Conservation (phyloP, 179 eudicot species). For the Camellia oleifera region DNA sequence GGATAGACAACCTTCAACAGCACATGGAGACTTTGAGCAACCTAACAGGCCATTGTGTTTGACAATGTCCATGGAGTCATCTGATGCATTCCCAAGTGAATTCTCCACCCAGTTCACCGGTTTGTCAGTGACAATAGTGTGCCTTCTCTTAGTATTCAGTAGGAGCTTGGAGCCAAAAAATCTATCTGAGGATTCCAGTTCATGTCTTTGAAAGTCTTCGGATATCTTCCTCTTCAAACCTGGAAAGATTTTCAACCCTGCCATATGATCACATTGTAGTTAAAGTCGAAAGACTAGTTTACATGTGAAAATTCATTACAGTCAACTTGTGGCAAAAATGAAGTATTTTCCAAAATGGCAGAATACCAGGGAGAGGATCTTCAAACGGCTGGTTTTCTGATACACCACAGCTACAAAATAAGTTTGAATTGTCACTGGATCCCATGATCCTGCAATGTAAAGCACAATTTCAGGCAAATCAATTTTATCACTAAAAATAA, state of each 20-base stretch:
- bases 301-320: not conserved
- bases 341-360: not conserved
- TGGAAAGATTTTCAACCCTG: conserved; percentile 69
- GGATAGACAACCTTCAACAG: conserved; percentile 69
- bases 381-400: conserved; percentile 40
- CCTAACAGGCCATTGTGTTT: conserved; percentile 32
- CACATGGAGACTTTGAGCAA: conserved; percentile 51
- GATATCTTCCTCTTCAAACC: conserved; percentile 70
- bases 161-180: conserved; percentile 11
- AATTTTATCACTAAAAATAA: not conserved
- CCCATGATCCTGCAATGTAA: conserved; percentile 52
- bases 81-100: conserved; percentile 15
- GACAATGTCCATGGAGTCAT: conserved; percentile 26
- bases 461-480: not conserved
- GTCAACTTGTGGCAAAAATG: not conserved
- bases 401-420: conserved; percentile 50
- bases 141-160: conserved; percentile 44
- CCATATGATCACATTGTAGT: conserved; percentile 4
- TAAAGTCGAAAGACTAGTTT: not conserved
- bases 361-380: conserved; percentile 58
- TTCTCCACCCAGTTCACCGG: conserved; percentile 13
- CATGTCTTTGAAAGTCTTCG: conserved; percentile 30
- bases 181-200: conserved; percentile 26
- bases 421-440: conserved; percentile 34
- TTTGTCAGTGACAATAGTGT: conserved; percentile 13